phyloP scores from a whole-genome alignment of 345 rosid genomes.

The Toxicodendron radicans region DNA sequence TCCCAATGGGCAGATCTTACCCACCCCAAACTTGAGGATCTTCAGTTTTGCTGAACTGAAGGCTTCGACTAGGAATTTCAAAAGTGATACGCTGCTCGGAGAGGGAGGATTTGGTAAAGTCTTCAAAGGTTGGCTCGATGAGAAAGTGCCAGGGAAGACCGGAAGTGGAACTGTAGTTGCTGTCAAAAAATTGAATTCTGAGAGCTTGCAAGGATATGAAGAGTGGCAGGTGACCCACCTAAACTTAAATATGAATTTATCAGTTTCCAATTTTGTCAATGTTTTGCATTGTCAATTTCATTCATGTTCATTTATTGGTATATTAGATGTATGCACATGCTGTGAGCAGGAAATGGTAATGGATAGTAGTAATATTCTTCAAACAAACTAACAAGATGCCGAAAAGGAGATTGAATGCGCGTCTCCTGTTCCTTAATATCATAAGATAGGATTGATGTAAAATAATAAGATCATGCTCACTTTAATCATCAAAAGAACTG shows the following conservation, averaged over 20 bases:
- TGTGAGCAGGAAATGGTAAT: no score
- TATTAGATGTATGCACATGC: no score
- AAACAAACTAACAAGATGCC: no score
- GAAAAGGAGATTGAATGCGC: no score
- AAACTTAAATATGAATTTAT: conserved; percentile 15
- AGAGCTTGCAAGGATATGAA: conserved; percentile 79
- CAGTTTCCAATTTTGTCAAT: no score
- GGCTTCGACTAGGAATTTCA: conserved; percentile 72
- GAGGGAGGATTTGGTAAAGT: conserved; percentile 98
- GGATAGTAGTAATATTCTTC: no score
- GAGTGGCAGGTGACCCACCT: conserved; percentile 84
- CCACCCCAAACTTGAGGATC: conserved; percentile 57
- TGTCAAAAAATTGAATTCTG: conserved; percentile 79
- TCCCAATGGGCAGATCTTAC: conserved; percentile 65
- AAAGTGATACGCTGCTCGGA: conserved; percentile 71
- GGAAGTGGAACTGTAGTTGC: conserved; percentile 71
- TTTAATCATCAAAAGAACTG: neutral
- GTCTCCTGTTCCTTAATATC: no score
- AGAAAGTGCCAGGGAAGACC: conserved; percentile 47
- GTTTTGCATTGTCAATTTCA: no score
- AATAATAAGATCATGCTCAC: neutral
- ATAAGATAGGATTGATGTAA: neutral
- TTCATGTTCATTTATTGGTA: no score
- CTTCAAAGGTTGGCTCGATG: conserved; percentile 91
- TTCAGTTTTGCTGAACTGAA: conserved; percentile 68